Percentiles rank a stretch among this genome's conserved stretches.
These are phyloP conservation scores for Penicillium aurantiogriseum DNA, from an alignment of 2,329 filamentous ascomycete genomes.

Conservation along the genomic window DNA sequence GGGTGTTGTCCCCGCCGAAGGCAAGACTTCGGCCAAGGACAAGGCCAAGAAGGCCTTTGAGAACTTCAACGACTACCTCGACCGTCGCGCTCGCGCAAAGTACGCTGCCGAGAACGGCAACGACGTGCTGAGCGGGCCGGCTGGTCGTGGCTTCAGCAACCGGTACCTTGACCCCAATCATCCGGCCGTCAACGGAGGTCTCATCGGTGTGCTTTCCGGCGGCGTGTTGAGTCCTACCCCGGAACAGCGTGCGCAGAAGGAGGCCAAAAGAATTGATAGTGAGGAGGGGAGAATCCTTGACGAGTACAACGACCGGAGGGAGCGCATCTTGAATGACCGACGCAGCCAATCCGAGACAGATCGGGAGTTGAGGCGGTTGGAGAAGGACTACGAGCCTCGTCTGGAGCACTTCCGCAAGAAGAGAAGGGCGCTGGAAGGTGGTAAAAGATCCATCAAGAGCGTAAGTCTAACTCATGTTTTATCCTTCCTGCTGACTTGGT, in stretches of 20 bases:
- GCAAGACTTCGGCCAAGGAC: background rate
- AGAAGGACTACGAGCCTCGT: background rate
- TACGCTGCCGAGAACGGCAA: background rate
- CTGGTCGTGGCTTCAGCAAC: conserved; percentile 37
- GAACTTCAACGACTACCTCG: conserved; percentile 6
- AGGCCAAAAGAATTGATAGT: background rate
- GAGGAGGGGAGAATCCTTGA: background rate
- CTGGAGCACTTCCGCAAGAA: background rate
- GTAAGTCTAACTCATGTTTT: background rate
- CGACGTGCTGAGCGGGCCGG: background rate
- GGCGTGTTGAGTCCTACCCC: conserved; percentile 24
- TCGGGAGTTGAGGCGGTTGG: background rate
- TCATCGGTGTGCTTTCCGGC: conserved; percentile 48
- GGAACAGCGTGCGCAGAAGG: background rate
- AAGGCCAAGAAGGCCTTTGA: conserved; percentile 1
- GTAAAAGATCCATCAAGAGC: background rate
- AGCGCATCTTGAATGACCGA: background rate
- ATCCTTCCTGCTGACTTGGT: background rate
- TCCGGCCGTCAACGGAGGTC: conserved; percentile 47
- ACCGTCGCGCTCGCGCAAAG: conserved; percentile 4
- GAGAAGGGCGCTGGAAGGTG: background rate
- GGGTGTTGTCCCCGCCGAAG: background rate
- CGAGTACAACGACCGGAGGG: background rate
- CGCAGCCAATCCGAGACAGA: background rate
- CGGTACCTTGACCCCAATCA: conserved; percentile 53